Base-by-base conservation (phyloP, 495 filamentous ascomycete species). In the Cladorrhinum samala region DNA sequence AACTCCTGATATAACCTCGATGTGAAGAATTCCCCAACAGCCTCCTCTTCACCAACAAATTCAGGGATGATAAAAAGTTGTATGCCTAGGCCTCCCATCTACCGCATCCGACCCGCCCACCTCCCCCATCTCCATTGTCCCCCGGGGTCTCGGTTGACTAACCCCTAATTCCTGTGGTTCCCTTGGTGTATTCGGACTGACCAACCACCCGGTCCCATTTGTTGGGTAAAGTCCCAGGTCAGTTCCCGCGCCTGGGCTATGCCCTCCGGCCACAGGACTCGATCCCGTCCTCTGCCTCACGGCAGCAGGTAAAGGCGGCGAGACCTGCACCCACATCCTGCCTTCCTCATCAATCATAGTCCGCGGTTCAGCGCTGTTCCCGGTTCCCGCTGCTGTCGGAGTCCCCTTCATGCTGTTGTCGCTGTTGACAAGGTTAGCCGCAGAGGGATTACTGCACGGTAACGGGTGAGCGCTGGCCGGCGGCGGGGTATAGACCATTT, bases 291-390 rank as follows among this genome's bases (percentile, higher is more conserved):
- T 18, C 6, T 9, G 0, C 2, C 9, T 30, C 47, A 8, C 2
- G 2, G 27, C 18, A 9, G 40, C n/a, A n/a, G n/a, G n/a, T n/a
- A n/a, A n/a, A n/a, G n/a, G n/a, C n/a, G 52, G 16, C 2, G 53
- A 45, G 13, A 64, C 59, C 44, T 53, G 59, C 54, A 63, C 53
- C 62, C 62, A 65, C 21, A 65, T 19, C 44, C 62, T n/a, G 2
- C 62, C 62, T 38, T 60, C 57, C 0, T 51, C 23, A 14, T 65
- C 62, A 5, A 63, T 25, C 37, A 58, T 65, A 3, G 60, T 58
- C 24, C 47, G 45, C 4, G 57, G 49, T 20, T 52, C 54, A 23
- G 16, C 20, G 25, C 39, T 46, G 25, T 36, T 44, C 5, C 39
- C 36, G 1, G 24, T 50, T 6, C 42, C 48, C 16, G 38, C 23